Base-by-base conservation (phyloP, 208 protist species). In the Leishmania mexicana region DNA sequence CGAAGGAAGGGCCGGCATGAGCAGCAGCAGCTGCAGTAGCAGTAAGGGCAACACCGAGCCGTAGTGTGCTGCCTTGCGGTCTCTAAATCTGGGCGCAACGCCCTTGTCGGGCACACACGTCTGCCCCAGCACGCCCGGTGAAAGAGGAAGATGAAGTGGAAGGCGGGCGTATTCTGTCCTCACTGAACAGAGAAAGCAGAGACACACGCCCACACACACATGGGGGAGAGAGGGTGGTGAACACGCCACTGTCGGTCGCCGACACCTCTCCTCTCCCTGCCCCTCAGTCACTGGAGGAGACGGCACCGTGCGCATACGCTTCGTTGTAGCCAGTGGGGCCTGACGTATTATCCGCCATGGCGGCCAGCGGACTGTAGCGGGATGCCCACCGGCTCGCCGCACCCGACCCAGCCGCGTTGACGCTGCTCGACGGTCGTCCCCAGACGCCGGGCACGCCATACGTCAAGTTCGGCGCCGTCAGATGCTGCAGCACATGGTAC, bases 331-430 rank as follows among this genome's bases (percentile, higher is more conserved):
- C 70, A 21, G 70, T 74, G 24, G 81, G 64, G 8, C 84, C 85
- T 40, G 80, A 45, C 38, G 79, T 76, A 75, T 80, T 75, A 21
- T 80, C 77, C 47, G 83, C 75, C 64, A 94, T 84, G 1, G 89
- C 87, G n/a, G 87, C 80, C 54, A 93, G 76, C 10, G 89, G 89
- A 74, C 90, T 95, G 77, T 89, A 91, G 7, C 91, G 90, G 35
- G 89, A 82, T 0, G 76, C 84, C 92, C 91, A 95, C 19, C 85
- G 84, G 24, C 85, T 87, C 13, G 79, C 64, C 28, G 83, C 70
- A 51, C 89, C 86, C 28, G 83, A 28, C 28, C 77, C 80, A 1
- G 42, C 76, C 19, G 47, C 81, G 75, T 87, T 88, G 17, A 84
- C 45, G 53, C 78, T 80, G 38, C 64, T 71, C 1, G 91, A 91